phyloP scores from a whole-genome alignment of 2,329 filamentous ascomycete species.

The Chrysosporium queenslandicum region DNA sequence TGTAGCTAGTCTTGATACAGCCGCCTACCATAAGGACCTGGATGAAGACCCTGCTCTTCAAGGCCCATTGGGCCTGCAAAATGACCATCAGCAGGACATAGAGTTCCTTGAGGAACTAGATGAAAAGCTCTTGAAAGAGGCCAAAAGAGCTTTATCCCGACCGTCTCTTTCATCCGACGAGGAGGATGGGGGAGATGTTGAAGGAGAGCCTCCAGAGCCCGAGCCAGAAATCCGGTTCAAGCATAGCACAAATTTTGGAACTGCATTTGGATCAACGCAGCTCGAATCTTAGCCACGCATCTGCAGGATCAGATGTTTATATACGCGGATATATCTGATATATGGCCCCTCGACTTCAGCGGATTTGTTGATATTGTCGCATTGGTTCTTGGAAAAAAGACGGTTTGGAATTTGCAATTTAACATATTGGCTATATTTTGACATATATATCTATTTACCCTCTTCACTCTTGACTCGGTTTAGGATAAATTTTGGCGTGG shows the following conservation, averaged over 20 bases:
- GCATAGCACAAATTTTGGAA: conserved; percentile 40
- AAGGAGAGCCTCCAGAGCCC: conserved; percentile 25
- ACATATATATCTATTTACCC: neutral
- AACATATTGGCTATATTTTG: neutral
- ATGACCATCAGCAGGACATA: conserved; percentile 33
- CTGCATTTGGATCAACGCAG: conserved; percentile 32
- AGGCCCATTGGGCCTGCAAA: conserved; percentile 36
- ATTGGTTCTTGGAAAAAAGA: neutral
- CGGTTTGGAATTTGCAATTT: neutral
- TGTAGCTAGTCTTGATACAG: conserved; percentile 27
- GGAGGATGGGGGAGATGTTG: conserved; percentile 21
- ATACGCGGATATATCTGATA: neutral
- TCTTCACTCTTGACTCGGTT: neutral
- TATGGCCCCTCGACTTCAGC: neutral
- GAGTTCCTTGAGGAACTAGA: conserved; percentile 36
- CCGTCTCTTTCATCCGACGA: conserved; percentile 19
- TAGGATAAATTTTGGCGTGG: neutral
- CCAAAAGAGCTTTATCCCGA: conserved; percentile 25
- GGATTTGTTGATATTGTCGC: neutral
- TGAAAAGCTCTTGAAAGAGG: conserved; percentile 36
- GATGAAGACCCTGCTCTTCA: conserved; percentile 37
- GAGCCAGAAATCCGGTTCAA: conserved; percentile 38
- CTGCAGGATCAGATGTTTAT: conserved; percentile 4
- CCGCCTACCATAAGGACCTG: conserved; percentile 28
- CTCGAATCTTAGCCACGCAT: conserved; percentile 1